These are phyloP conservation scores for Pneumocystis canis DNA, from an alignment of 1,139 yeast species.

Conservation along the genomic window DNA sequence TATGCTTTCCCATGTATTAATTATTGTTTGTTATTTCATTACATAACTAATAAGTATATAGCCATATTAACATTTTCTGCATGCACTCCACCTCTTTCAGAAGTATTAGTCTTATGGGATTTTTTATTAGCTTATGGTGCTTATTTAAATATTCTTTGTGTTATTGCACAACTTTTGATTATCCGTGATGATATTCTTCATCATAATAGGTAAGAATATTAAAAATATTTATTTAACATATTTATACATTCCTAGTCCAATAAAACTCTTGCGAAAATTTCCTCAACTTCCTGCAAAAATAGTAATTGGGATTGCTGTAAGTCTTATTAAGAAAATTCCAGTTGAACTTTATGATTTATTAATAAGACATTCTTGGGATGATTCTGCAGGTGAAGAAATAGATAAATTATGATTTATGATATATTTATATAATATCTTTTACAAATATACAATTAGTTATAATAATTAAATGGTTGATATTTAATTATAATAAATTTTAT, in stretches of 20 bases:
- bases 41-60: background rate
- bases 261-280: slow-evolving; percentile 56
- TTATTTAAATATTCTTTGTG: slow-evolving; percentile 70
- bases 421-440: background rate
- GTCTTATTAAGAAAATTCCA: slow-evolving; percentile 52
- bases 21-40: background rate
- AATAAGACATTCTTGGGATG: slow-evolving; percentile 57
- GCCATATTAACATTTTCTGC: slow-evolving; percentile 74
- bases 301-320: slow-evolving; percentile 45
- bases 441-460: slow-evolving; percentile 20
- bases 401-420: slow-evolving; percentile 3
- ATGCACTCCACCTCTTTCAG: slow-evolving; percentile 71
- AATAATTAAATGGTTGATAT: no score
- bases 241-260: slow-evolving; percentile 34
- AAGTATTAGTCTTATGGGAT: slow-evolving; percentile 76
- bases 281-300: slow-evolving; percentile 62
- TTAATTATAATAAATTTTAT: slow-evolving; percentile 52
- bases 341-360: slow-evolving; percentile 50
- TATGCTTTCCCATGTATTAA: slow-evolving; percentile 60
- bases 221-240: slow-evolving; percentile 12
- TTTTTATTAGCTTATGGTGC: slow-evolving; percentile 81
- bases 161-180: slow-evolving; percentile 68
- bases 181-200: slow-evolving; percentile 47
- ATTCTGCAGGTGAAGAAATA: slow-evolving; percentile 15
- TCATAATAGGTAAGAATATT: slow-evolving; percentile 27